phyloP scores from a whole-genome alignment of 352 stramenopile genomes.

The Globisporangium carolinianum region DNA sequence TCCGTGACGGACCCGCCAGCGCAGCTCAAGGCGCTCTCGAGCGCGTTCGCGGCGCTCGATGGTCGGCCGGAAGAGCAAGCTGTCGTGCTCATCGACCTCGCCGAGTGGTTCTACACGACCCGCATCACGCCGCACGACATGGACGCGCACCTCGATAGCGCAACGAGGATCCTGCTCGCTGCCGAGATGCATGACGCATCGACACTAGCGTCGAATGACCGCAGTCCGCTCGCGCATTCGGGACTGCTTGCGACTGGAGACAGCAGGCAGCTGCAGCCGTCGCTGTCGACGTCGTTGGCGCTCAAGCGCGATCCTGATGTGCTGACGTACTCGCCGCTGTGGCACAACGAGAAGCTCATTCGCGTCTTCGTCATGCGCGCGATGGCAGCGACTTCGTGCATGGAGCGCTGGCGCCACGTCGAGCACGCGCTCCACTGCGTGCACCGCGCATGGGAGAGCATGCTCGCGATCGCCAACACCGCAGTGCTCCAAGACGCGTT shows the following conservation, averaged over 20 bases:
- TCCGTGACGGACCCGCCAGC: constrained; percentile 46
- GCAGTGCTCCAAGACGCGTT: constrained; percentile 30
- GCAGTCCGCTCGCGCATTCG: background rate
- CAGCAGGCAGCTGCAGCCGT: background rate
- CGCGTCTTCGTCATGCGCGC: constrained; percentile 46
- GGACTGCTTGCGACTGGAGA: background rate
- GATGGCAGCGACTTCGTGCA: constrained; percentile 17
- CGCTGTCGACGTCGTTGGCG: background rate
- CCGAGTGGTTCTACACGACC: constrained; percentile 80
- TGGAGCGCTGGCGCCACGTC: constrained; percentile 26
- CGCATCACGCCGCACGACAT: constrained; percentile 51
- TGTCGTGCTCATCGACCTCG: constrained; percentile 69
- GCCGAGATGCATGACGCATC: constrained; percentile 20
- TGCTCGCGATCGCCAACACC: constrained; percentile 39
- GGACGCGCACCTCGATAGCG: constrained; percentile 45
- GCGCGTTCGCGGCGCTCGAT: constrained; percentile 52
- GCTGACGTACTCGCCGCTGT: constrained; percentile 27
- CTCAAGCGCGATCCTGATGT: constrained; percentile 3
- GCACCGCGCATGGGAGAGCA: constrained; percentile 38
- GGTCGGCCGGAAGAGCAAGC: constrained; percentile 54
- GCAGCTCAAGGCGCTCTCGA: constrained; percentile 49
- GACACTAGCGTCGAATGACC: background rate
- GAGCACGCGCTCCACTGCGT: constrained; percentile 37
- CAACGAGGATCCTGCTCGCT: constrained; percentile 31
- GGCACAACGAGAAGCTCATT: constrained; percentile 55